Evolutionary conservation across 2,329 filamentous ascomycete species (phyloP).

Genomic region (Diplodia mutila): DNA sequence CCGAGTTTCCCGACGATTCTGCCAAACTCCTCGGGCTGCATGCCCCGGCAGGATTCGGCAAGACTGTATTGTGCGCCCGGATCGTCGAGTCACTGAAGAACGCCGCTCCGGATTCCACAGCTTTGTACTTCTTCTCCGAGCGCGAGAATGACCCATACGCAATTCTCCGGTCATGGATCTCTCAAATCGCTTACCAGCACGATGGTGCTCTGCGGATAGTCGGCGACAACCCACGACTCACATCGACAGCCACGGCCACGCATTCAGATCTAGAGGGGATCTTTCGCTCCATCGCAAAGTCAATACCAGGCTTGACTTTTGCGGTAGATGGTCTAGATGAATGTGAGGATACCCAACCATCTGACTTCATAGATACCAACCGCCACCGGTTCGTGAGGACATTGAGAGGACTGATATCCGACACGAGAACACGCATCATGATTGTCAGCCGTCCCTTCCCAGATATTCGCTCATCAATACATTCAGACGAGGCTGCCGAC

Average conservation of each 20-base stretch:
- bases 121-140: not conserved
- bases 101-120: not conserved
- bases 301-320: not conserved
- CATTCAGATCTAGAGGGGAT: not conserved
- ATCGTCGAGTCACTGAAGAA: not conserved
- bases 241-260: not conserved
- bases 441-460: not conserved
- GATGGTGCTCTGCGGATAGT: not conserved
- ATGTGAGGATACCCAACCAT: not conserved
- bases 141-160: not conserved
- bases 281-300: not conserved
- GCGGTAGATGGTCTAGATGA: not conserved
- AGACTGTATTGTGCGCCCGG: not conserved
- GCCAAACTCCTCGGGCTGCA: not conserved
- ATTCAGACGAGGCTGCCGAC: not conserved
- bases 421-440: not conserved
- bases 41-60: not conserved
- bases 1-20: not conserved
- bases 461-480: not conserved
- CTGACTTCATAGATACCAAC: not conserved
- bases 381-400: not conserved
- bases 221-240: not conserved
- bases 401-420: not conserved
- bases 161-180: not conserved
- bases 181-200: not conserved